Evolutionary conservation across 1,284 basidiomycete species (phyloP), one percentile per base, ranked within the genome.

Genomic region (Pisolithus thermaeus): DNA sequence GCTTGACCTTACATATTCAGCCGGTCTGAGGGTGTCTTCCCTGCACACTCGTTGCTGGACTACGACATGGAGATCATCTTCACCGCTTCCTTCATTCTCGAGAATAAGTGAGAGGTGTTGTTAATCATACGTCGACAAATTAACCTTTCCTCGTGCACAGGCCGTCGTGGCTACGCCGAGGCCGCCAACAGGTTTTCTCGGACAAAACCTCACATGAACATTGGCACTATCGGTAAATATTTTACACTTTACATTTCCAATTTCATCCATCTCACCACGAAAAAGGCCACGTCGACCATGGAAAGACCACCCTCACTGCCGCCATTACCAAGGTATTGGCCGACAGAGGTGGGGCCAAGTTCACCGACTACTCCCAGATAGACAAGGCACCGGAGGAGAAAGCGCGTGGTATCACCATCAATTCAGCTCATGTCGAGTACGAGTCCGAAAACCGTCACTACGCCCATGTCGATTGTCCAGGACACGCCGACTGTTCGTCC

Each of bases 301-400:
- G 92, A 58, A 95, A 90, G 78, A 99, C 97, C 12, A 99, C 97
- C 1, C 77, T 99, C 60, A 99, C 97, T 9, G 97, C 97, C 48
- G 95, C 97, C 56, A 99, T 99, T 70, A 99, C 97, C 65, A 99
- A 94, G 72, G 90, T 95, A 56, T 83, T 99, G 52, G 75, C 96
- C 38, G 81, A 87, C 59, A 69, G 70, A 55, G 87, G 89, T 59
- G 90, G 87, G 51, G 95, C 93, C 59, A 93, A 88, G 70, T 99
- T 99, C 73, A 90, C 97, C 59, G 96, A 96, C 80, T 99, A 99
- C 76, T 83, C 82, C 51, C 86, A 94, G 72, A 99, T 99, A 66
- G 97, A 99, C 87, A 97, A 94, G 78, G 97, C 97, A n/a, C 97
- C 97, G 9, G 97, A 99, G 72, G 97, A 99, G 78, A 97, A 95